Evolutionary conservation across 2,329 filamentous ascomycete species (phyloP).

Genomic region (Xylariaceae sp.): DNA sequence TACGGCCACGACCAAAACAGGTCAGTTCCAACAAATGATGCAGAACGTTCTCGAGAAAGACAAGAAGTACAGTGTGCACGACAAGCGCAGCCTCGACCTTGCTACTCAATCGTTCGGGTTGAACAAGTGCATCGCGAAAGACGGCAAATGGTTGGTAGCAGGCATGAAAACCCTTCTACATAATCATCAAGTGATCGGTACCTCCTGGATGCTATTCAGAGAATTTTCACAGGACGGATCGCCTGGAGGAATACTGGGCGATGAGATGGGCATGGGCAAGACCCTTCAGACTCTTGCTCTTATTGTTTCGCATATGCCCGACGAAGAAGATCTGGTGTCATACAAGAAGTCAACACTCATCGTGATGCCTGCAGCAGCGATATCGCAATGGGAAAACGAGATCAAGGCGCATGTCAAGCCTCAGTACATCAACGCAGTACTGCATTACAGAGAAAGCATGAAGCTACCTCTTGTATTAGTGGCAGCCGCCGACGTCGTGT

Average conservation of each 20-base stretch:
- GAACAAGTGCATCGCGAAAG: constrained; percentile 1
- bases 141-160: constrained; percentile 11
- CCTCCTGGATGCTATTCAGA: constrained; percentile 9
- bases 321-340: background rate
- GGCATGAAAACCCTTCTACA: constrained; percentile 7
- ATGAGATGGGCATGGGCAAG: constrained; percentile 18
- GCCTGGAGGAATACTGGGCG: constrained; percentile 10
- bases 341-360: constrained; percentile 5
- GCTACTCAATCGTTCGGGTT: constrained; percentile 8
- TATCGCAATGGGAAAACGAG: constrained; percentile 11
- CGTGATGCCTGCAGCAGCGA: constrained; percentile 7
- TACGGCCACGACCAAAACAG: constrained; percentile 1
- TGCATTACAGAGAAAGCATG: constrained; percentile 4
- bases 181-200: constrained; percentile 8
- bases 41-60: background rate
- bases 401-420: constrained; percentile 1
- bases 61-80: background rate
- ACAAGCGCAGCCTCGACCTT: constrained; percentile 3
- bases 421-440: background rate
- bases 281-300: constrained; percentile 8
- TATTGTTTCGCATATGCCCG: constrained; percentile 6
- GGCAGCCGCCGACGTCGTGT: constrained; percentile 2
- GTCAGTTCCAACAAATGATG: constrained; percentile 10
- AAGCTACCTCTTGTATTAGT: background rate
- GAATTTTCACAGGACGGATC: constrained; percentile 6